Percentiles rank a stretch among this genome's conserved stretches.
phyloP scores from a whole-genome alignment of 441 rosid genomes.

The Syzygium malaccense region DNA sequence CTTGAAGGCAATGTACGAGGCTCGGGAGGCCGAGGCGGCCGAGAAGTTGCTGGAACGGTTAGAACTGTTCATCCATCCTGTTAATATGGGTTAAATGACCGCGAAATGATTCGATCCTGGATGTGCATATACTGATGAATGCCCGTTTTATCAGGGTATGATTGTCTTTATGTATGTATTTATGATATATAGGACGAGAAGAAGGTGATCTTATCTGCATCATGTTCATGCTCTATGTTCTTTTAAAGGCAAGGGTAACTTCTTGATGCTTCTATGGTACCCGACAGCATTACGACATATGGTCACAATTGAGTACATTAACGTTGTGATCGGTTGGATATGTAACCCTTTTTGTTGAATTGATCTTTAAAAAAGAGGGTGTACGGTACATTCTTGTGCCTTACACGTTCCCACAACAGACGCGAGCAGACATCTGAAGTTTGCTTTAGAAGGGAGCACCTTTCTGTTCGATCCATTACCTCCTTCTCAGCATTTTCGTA shows the following conservation, averaged over 20 bases:
- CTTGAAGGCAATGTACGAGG: slow-evolving; percentile 67
- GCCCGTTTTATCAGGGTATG: background rate
- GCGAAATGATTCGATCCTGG: background rate
- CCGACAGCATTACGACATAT: no score
- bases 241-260: background rate
- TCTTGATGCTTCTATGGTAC: background rate
- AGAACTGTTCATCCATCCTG: background rate
- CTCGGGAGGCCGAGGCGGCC: slow-evolving; percentile 55
- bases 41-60: slow-evolving; percentile 72
- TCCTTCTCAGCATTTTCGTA: no score
- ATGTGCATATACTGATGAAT: background rate
- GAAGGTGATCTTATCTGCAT: background rate
- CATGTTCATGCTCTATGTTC: background rate
- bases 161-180: background rate
- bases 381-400: no score
- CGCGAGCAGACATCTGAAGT: no score
- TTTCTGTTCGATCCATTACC: no score
- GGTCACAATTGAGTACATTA: no score
- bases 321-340: no score
- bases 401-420: no score
- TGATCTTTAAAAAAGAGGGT: no score
- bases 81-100: background rate
- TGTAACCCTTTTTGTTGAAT: no score
- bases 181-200: background rate
- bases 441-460: no score